A percentile compares a stretch with the other conserved stretches of the same genome.
These are phyloP conservation scores for Scheffersomyces insectosa DNA, from an alignment of 1,139 yeast genomes.

Conservation along the genomic window DNA sequence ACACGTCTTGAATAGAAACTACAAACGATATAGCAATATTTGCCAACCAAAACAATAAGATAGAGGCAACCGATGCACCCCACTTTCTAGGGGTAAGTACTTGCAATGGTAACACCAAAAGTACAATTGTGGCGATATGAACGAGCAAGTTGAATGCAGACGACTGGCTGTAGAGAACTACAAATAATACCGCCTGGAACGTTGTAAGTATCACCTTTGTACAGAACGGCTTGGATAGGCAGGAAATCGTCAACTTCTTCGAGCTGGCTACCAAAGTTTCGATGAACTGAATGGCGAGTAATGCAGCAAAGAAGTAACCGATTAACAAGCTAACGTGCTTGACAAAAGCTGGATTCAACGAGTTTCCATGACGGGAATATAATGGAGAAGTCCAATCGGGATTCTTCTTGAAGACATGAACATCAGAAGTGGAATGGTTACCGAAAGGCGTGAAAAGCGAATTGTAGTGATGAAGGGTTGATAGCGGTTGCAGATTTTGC, in stretches of 20 bases:
- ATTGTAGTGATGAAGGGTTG: too few species aligned
- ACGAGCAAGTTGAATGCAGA: slow-evolving; percentile 1
- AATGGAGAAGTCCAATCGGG: slow-evolving; percentile 15
- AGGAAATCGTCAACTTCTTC: slow-evolving; percentile 3
- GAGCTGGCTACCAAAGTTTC: neutral
- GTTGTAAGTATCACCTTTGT: slow-evolving; percentile 11
- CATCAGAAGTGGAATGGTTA: neutral
- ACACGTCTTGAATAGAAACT: slow-evolving; percentile 15
- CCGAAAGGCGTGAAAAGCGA: neutral
- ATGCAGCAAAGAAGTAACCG: slow-evolving; percentile 8
- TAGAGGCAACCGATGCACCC: slow-evolving; percentile 10
- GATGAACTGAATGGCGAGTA: slow-evolving; percentile 9
- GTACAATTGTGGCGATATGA: neutral
- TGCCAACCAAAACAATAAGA: slow-evolving; percentile 11
- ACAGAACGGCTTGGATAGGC: slow-evolving; percentile 7
- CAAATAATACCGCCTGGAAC: slow-evolving; percentile 12
- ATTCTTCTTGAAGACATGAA: neutral
- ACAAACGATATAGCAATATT: slow-evolving; percentile 7
- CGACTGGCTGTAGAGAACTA: slow-evolving; percentile 14
- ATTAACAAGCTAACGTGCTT: slow-evolving; percentile 4
- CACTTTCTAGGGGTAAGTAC: slow-evolving; percentile 8
- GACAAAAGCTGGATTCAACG: slow-evolving; percentile 17
- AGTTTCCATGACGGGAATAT: slow-evolving; percentile 13
- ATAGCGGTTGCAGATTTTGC: too few species aligned
- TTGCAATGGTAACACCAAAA: slow-evolving; percentile 8